Percentiles rank a stretch among this genome's conserved stretches.
These are phyloP conservation scores for Cryphonectria nitschkei DNA, from an alignment of 2,329 filamentous ascomycete genomes.

Conservation along the genomic window DNA sequence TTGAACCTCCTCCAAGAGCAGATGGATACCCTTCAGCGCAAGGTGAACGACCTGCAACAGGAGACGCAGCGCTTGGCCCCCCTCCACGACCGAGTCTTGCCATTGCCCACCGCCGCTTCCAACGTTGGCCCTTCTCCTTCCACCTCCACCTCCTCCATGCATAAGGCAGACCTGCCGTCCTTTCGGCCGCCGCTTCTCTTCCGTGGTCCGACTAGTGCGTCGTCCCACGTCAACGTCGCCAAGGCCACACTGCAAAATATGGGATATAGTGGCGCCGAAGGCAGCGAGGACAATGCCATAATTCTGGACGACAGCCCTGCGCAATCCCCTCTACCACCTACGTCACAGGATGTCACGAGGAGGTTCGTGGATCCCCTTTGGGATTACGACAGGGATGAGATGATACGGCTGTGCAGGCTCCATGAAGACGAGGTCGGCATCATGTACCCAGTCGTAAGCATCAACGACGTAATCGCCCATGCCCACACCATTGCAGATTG, in stretches of 20 bases:
- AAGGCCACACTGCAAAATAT: conserved; percentile 87
- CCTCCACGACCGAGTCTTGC: conserved; percentile 46
- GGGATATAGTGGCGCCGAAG: conserved; percentile 73
- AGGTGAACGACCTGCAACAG: conserved; percentile 68
- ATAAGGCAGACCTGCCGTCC: conserved; percentile 50
- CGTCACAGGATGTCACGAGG: conserved; percentile 22
- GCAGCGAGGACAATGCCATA: conserved; percentile 62
- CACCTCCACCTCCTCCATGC: conserved; percentile 47
- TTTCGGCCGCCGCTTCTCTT: conserved; percentile 65
- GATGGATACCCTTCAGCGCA: conserved; percentile 76
- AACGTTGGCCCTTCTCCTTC: conserved; percentile 47
- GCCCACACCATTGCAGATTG: conserved; percentile 72
- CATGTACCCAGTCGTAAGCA: conserved; percentile 87
- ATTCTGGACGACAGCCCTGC: conserved; percentile 40
- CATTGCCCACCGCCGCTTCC: conserved; percentile 41
- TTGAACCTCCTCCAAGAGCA: conserved; percentile 80
- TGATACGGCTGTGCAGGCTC: conserved; percentile 74
- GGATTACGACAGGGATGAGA: conserved; percentile 76
- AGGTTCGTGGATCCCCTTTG: conserved; percentile 72
- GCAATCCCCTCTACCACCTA: conserved; percentile 40
- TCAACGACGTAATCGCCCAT: conserved; percentile 72
- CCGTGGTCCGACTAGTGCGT: conserved; percentile 82
- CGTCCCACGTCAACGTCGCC: conserved; percentile 84
- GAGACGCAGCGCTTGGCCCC: conserved; percentile 52
- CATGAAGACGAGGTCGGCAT: conserved; percentile 90